These are phyloP conservation scores for Barbarea vulgaris DNA, from an alignment of 345 rosid species.

Conservation along the genomic window DNA sequence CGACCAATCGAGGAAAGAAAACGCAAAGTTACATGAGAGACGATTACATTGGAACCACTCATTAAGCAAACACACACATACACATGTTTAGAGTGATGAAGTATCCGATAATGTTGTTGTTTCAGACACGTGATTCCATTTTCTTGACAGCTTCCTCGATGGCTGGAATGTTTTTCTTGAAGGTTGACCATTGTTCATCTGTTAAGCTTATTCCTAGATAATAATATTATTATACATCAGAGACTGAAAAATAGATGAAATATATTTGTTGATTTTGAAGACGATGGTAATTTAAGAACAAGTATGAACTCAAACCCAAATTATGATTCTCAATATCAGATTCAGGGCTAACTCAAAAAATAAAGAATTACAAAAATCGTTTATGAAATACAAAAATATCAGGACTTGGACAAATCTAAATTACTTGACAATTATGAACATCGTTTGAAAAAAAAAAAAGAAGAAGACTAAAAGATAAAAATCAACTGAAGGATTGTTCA, in stretches of 20 bases:
- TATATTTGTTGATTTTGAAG: too few species aligned
- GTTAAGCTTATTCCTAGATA: constrained; percentile 81
- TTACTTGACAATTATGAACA: not conserved
- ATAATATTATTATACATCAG: not conserved
- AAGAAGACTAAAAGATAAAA: not conserved
- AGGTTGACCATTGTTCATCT: constrained; percentile 77
- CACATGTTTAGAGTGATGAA: not conserved
- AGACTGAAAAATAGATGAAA: too few species aligned
- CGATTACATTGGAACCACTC: constrained; percentile 5
- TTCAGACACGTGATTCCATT: constrained; percentile 58
- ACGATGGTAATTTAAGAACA: not conserved
- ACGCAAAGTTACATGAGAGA: not conserved
- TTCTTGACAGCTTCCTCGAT: constrained; percentile 70
- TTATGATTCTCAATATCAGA: too few species aligned
- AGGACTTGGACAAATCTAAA: not conserved
- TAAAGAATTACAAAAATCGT: too few species aligned
- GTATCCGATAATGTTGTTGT: not conserved
- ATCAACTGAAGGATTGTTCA: not conserved
- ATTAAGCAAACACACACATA: constrained; percentile 14
- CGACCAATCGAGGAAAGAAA: not conserved
- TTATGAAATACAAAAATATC: too few species aligned
- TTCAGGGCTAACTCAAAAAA: too few species aligned
- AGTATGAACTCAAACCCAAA: too few species aligned
- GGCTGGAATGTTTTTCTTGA: constrained; percentile 63
- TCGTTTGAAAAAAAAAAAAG: not conserved